Evolutionary conservation across 768 basidiomycete species (phyloP), one percentile per base, ranked within the genome.

Genomic region (Kwoniella heveanensis): DNA sequence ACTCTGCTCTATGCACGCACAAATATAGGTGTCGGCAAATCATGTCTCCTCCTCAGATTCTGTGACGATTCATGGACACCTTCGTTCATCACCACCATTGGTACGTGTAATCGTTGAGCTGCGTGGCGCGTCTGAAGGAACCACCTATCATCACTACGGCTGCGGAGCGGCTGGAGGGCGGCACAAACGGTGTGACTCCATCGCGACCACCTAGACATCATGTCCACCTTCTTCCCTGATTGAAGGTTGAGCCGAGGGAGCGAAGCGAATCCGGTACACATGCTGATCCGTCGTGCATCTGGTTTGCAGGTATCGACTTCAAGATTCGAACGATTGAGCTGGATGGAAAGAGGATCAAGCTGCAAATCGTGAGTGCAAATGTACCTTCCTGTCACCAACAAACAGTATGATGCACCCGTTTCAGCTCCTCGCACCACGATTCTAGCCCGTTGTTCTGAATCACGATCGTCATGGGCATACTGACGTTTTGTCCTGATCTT

Each of bases 1-100:
- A n/a, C n/a, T n/a, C n/a, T n/a, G n/a, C n/a, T n/a, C n/a, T n/a
- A n/a, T n/a, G n/a, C 30, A 54, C 52, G n/a, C 44, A 88, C 30
- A 67, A 68, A 64, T 55, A 66, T 72, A 76, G 92, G 92, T 82
- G 94, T 96, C 73, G 92, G 95, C 67, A 94, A 99, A 85, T 98
- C 94, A 58, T 83, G 83, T 71, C 72, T 82, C n/a, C 76, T 82
- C 39, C 72, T 82, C 22, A 73, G 78, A 60, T 99, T 99, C 87
- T 97, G 93, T 80, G 96, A 98, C 83, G 96, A 99, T 82, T 91
- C 94, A 68, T 99, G 94, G 93, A 98, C 96, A 32, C 94, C 94
- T 52, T 93, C 91, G 48, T 98, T 97, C 84, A 98, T 97, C 82
- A 97, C 94, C 61, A 99, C 96, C 61, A 99, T 99, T 80, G 96